These are phyloP conservation scores for Aspergillus spinulosporus DNA, from an alignment of 2,329 filamentous ascomycete genomes.

Conservation along the genomic window DNA sequence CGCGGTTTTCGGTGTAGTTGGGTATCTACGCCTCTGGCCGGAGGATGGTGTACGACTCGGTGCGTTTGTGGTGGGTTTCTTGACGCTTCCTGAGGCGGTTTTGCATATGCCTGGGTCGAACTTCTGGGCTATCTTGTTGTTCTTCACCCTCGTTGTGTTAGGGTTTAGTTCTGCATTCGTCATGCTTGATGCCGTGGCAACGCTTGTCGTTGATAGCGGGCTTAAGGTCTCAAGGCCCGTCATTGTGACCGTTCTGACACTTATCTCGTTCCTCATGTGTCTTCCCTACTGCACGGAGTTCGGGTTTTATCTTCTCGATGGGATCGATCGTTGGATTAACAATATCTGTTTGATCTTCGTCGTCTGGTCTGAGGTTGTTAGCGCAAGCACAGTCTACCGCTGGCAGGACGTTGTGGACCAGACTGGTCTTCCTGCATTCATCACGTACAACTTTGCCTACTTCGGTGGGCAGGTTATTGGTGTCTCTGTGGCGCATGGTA, in stretches of 20 bases:
- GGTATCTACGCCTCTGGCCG: conserved; percentile 47
- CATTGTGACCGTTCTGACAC: conserved; percentile 53
- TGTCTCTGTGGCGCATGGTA: conserved; percentile 51
- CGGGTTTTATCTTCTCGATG: conserved; percentile 57
- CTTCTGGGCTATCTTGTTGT: conserved; percentile 60
- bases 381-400: conserved; percentile 57
- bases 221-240: conserved; percentile 48
- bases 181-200: conserved; percentile 59
- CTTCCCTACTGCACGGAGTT: conserved; percentile 60
- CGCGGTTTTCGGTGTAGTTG: conserved; percentile 59
- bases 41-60: conserved; percentile 46
- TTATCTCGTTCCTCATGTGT: conserved; percentile 56
- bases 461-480: conserved; percentile 56
- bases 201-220: conserved; percentile 56
- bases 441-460: conserved; percentile 56
- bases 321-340: conserved; percentile 59
- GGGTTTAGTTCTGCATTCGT: conserved; percentile 61
- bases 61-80: conserved; percentile 58
- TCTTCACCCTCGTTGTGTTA: conserved; percentile 60
- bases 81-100: conserved; percentile 59
- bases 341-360: conserved; percentile 60
- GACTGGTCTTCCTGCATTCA: conserved; percentile 50
- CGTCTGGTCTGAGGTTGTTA: conserved; percentile 56
- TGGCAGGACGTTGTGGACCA: conserved; percentile 56
- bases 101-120: conserved; percentile 59